Evolutionary conservation across 768 basidiomycete genomes (phyloP), one percentile per base, ranked within the genome.

Genomic region (Gloeostereum incarnatum): DNA sequence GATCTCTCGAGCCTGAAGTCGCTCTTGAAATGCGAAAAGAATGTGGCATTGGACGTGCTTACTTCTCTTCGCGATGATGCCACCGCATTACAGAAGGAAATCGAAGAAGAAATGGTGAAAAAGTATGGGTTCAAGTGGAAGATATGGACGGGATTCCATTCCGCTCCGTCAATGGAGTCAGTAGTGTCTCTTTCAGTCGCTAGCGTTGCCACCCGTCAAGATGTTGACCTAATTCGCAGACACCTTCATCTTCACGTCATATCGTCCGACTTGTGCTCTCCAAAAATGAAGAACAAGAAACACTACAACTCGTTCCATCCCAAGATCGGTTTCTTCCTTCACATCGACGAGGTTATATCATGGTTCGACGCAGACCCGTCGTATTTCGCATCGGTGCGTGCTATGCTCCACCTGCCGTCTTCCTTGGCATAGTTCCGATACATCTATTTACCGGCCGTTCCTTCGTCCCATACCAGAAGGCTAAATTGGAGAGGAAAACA

Each of bases 271-370:
- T 54, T 91, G 24, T 67, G 68, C 38, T 81, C 81, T 0, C 68
- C 74, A 6, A 62, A 59, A 36, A 58, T 93, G 65, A 94, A 92
- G 61, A 72, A 66, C 39, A 96, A 94, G 65, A 86, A 82, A 51
- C 92, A 96, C 47, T 86, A 89, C 59, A 92, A 93, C 50, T 84
- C 87, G 4, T 96, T 93, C 60, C 81, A 85, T 49, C 91, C 91
- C 0, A 73, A 75, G 34, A 65, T 73, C 14, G 89, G 86, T 1
- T 94, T 89, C 60, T 93, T 94, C 59, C 51, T 93, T 2, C 72
- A 78, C 43, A 59, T 92, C 13, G 67, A 77, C 36, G 77, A 88
- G 7, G 81, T 94, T n/a, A 60, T 86, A 31, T 67, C 71, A 2
- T 91, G 89, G 89, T 81, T 87, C 43, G 83, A 83, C 20, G 73